Evolutionary conservation across 768 basidiomycete genomes (phyloP).

Genomic region (Leccinum truebloodii): DNA sequence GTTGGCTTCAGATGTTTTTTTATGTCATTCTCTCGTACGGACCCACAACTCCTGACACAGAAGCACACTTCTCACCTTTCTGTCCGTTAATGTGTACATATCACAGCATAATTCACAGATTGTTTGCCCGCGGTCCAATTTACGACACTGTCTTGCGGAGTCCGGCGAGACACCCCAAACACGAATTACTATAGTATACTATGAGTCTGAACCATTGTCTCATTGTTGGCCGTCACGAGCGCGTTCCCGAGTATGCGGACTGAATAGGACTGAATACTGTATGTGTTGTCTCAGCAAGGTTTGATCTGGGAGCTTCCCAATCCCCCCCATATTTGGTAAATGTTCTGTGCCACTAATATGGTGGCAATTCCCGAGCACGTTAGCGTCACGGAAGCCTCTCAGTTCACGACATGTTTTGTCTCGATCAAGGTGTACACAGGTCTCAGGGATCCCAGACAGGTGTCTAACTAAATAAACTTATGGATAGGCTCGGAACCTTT

Average conservation of each 20-base stretch:
- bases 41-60: not conserved
- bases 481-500: not conserved
- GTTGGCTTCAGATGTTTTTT: not conserved
- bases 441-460: not conserved
- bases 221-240: not conserved
- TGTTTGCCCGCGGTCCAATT: not conserved
- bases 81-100: not conserved
- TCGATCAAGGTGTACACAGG: not conserved
- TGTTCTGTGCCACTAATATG: not conserved
- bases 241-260: not conserved
- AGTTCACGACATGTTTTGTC: not conserved
- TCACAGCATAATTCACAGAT: not conserved
- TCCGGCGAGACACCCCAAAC: too few relatives aligned
- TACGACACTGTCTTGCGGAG: too few relatives aligned
- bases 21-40: not conserved
- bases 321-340: not conserved
- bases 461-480: not conserved
- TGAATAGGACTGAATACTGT: not conserved
- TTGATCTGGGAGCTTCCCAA: not conserved
- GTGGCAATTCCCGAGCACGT: not conserved
- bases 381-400: not conserved
- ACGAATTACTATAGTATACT: too few relatives aligned
- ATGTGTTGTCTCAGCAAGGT: not conserved
- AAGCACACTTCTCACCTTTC: not conserved
- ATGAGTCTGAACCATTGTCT: not conserved